Base-by-base conservation (phyloP, 75 land plant species). In the Picea glauca region DNA sequence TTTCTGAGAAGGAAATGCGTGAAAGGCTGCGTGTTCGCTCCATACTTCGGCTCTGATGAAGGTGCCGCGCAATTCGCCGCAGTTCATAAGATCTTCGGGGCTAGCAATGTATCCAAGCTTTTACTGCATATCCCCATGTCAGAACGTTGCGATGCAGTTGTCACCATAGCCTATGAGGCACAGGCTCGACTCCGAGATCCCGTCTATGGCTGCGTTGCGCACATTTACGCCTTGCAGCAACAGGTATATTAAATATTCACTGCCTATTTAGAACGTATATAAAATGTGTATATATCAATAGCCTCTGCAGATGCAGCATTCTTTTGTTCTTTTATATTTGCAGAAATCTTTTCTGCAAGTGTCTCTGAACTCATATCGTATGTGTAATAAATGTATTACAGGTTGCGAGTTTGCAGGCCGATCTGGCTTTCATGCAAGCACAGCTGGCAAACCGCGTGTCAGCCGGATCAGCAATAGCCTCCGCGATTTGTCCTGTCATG, bases 41-140 rank as follows among this genome's bases (percentile, higher is more conserved):
- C 99, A 0, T 91, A 94, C 77, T 96, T 96, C 76, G 94, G 90
- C 76, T 82, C 93, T 15, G 99, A 94, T 77, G 95, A 96, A 60
- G 99, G 99, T 35, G 86, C 99, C 2, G 91, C 92, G 12, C 98
- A 93, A 61, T 96, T 96, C 68, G 98, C 99, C 0, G 99, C 99
- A 13, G 99, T 96, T 76, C 99, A 96, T 80, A 92, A 90, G 87
- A 90, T 96, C 18, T 96, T 96, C 81, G 99, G 99, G 32, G 99
- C 99, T 43, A 94, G 98, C 84, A 96, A 96, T 76, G 98, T 93
- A 14, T 89, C 93, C 43, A 96, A 96, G 86, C 84, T 96, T 61
- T 83, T 96, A 63, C 83, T 70, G 13, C 85, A 85, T 63, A 88
- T 94, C 46, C 98, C 99, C n/a, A 61, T 88, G 21, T 89, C 84